Evolutionary conservation across 495 filamentous ascomycete species (phyloP).

Genomic region (Neurospora africana): DNA sequence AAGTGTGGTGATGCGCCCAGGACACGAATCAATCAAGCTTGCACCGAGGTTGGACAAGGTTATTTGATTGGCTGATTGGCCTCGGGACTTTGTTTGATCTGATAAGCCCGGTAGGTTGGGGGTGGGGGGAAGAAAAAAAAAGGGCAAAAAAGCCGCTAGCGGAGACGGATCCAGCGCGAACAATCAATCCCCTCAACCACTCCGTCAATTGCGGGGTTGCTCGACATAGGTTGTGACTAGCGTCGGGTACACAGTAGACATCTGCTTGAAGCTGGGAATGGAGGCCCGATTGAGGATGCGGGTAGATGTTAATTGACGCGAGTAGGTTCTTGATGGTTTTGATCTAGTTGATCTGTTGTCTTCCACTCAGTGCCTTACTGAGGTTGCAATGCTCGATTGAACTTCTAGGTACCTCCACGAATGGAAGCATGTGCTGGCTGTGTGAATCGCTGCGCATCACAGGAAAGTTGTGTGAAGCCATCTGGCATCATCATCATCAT

Average conservation of each 20-base stretch:
- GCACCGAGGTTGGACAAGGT: background rate
- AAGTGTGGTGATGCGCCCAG: background rate
- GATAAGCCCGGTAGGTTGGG: background rate
- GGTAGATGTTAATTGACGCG: background rate
- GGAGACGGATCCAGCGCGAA: background rate
- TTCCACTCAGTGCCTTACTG: background rate
- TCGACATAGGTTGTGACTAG: background rate
- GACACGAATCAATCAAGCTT: background rate
- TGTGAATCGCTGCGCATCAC: background rate
- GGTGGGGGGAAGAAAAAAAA: background rate
- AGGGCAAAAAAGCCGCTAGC: background rate
- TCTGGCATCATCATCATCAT: background rate
- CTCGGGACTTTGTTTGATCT: background rate
- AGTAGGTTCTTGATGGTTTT: background rate
- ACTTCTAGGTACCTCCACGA: background rate
- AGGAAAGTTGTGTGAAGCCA: background rate
- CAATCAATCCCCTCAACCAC: background rate
- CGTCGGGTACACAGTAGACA: background rate
- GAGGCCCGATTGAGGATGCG: background rate
- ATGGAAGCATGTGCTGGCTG: background rate
- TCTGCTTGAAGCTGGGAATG: background rate
- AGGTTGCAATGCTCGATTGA: background rate
- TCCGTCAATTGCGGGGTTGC: background rate
- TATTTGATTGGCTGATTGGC: background rate
- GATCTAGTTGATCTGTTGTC: background rate